Percentiles rank a stretch among this genome's conserved stretches.
Evolutionary conservation across 2,329 filamentous ascomycete genomes (phyloP).

Genomic region (Macrophomina pseudophaseolina): DNA sequence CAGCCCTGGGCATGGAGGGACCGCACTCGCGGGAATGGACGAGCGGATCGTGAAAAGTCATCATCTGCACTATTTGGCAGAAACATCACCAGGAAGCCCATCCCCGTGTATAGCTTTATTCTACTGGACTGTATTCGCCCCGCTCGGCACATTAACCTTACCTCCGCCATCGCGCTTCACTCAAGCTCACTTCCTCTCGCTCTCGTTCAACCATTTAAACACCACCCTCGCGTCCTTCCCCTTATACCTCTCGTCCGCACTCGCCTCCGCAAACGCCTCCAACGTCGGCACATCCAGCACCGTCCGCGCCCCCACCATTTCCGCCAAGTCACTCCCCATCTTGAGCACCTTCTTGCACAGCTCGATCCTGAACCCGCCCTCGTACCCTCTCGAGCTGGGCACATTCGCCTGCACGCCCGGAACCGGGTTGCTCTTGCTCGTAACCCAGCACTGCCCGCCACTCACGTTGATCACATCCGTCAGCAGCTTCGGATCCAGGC

Average conservation of each 20-base stretch:
- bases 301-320: constrained; percentile 56
- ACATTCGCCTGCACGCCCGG: constrained; percentile 78
- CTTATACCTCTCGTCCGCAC: constrained; percentile 57
- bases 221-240: constrained; percentile 63
- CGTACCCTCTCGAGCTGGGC: constrained; percentile 75
- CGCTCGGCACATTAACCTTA: too few relatives aligned
- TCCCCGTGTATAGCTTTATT: too few relatives aligned
- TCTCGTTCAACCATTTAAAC: constrained; percentile 60
- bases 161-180: constrained; percentile 20
- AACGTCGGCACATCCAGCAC: constrained; percentile 57
- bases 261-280: constrained; percentile 58
- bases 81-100: too few relatives aligned
- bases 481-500: constrained; percentile 68
- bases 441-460: constrained; percentile 93
- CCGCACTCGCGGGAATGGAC: too few relatives aligned
- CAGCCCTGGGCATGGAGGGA: too few relatives aligned
- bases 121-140: too few relatives aligned
- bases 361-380: constrained; percentile 60
- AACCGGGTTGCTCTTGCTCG: constrained; percentile 93
- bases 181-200: constrained; percentile 53
- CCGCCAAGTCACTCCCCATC: constrained; percentile 60
- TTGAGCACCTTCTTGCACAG: constrained; percentile 65
- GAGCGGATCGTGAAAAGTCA: too few relatives aligned
- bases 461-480: constrained; percentile 89
- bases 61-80: too few relatives aligned